These are phyloP conservation scores for Nematocida homosporus DNA, from an alignment of 371 early-diverging fungal genomes.

Conservation along the genomic window DNA sequence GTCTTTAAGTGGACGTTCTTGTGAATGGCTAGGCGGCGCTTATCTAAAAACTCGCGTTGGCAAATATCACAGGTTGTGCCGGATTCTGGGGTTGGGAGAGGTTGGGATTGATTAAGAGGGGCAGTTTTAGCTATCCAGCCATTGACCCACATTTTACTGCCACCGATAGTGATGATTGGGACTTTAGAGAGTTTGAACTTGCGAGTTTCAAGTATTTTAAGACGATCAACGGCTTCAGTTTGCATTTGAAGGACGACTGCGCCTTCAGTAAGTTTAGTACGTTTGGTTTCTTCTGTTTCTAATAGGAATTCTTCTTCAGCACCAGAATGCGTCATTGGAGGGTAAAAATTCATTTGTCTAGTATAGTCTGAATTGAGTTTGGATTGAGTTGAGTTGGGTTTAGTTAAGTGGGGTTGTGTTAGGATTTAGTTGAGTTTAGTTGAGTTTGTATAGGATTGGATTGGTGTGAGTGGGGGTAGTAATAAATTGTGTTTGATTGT, in stretches of 20 bases:
- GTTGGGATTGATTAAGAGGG: background rate
- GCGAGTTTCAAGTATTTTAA: conserved; percentile 22
- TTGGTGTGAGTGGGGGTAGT: background rate
- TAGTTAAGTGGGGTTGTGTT: no score
- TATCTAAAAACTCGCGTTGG: conserved; percentile 30
- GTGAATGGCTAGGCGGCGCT: conserved; percentile 46
- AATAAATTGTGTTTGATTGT: background rate
- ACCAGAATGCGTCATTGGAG: background rate
- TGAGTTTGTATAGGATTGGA: background rate
- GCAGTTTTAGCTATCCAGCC: conserved; percentile 10
- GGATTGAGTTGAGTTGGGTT: no score
- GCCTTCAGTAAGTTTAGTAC: conserved; percentile 49
- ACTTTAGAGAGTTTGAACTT: background rate
- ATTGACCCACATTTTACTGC: conserved; percentile 8
- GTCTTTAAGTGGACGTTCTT: conserved; percentile 45
- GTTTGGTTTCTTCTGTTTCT: conserved; percentile 34
- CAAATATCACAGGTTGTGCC: conserved; percentile 19
- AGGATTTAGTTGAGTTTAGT: no score
- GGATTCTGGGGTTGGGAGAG: background rate
- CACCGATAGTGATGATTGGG: conserved; percentile 31
- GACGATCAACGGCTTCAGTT: conserved; percentile 28
- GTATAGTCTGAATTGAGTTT: no score
- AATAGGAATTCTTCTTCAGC: background rate
- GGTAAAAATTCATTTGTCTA: no score
- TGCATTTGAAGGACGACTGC: conserved; percentile 43